These are phyloP conservation scores for Mimosa bimucronata DNA, from an alignment of 306 rosid genomes.

Conservation along the genomic window DNA sequence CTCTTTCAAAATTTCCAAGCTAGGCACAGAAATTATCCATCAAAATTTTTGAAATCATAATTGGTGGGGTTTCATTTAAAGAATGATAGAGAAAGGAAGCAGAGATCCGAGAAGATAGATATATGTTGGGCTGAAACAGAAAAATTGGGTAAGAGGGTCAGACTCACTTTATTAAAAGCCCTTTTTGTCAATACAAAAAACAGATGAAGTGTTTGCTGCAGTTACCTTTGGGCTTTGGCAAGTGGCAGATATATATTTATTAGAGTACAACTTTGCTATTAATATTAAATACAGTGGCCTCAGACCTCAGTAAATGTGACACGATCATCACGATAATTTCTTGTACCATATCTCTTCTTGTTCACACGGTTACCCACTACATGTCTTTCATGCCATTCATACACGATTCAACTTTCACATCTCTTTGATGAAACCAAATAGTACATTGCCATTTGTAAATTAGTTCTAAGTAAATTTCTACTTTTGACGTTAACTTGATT, in stretches of 20 bases:
- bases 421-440: background rate
- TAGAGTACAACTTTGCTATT: background rate
- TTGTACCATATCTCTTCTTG: background rate
- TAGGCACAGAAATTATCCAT: background rate
- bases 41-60: background rate
- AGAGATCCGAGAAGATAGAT: background rate
- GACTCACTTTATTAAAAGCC: background rate
- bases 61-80: background rate
- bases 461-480: background rate
- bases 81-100: background rate
- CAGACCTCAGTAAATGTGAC: constrained; percentile 18
- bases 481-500: background rate
- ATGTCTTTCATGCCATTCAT: background rate
- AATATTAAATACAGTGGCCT: constrained; percentile 1
- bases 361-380: background rate
- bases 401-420: background rate
- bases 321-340: constrained; percentile 24
- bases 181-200: background rate
- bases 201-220: background rate
- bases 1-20: background rate
- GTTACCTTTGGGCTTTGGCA: background rate
- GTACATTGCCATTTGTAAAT: background rate
- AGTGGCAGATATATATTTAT: background rate
- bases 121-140: background rate
- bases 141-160: background rate